phyloP scores from a whole-genome alignment of 176 grass and related monocot genomes.

The Juncus effusus region DNA sequence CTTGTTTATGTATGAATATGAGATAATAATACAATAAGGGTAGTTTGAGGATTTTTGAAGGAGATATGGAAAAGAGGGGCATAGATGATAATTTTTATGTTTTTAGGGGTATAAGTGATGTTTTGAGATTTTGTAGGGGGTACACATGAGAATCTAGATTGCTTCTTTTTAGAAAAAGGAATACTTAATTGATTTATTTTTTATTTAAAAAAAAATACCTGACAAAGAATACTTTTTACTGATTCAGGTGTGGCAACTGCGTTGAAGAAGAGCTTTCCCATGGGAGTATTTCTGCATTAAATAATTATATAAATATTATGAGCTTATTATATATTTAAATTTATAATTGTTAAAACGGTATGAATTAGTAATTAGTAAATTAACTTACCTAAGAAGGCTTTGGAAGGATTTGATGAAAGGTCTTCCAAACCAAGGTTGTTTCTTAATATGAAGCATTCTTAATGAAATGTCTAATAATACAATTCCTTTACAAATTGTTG shows the following conservation, averaged over 20 bases:
- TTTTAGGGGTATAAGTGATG: not conserved
- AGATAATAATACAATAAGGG: not conserved
- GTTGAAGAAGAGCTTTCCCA: conserved; percentile 88
- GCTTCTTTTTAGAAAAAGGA: not conserved
- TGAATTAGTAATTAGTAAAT: not conserved
- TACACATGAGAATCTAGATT: no score
- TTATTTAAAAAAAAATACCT: conserved; percentile 39
- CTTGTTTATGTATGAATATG: no score
- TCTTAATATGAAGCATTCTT: conserved; percentile 92
- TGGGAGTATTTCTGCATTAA: conserved; percentile 65
- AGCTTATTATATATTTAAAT: not conserved
- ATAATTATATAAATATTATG: conserved; percentile 24
- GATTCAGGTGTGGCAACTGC: conserved; percentile 84
- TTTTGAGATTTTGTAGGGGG: no score
- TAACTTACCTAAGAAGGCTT: conserved; percentile 64
- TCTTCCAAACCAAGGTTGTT: conserved; percentile 89
- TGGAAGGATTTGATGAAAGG: conserved; percentile 94
- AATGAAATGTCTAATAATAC: conserved; percentile 88
- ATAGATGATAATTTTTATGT: conserved; percentile 1
- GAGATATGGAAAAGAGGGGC: no score
- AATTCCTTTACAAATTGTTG: conserved; percentile 68
- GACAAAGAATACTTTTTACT: conserved; percentile 83
- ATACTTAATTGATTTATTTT: not conserved
- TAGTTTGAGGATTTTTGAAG: no score
- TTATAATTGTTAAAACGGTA: not conserved